These are phyloP conservation scores for Ploettnerulaceae sp. DNA, from an alignment of 2,329 filamentous ascomycete species.

Conservation along the genomic window DNA sequence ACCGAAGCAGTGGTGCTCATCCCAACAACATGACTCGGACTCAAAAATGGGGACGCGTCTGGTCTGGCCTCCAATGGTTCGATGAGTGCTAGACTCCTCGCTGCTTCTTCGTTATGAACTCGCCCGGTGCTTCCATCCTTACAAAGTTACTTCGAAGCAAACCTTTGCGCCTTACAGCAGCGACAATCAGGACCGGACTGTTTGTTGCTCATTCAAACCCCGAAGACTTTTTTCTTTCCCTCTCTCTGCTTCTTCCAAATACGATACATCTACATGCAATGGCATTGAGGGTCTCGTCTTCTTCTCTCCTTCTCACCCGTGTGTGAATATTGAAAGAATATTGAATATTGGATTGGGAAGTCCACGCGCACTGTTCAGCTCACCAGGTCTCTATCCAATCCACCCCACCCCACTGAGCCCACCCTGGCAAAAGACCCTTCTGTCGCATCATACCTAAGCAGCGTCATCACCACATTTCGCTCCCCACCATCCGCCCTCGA, in stretches of 20 bases:
- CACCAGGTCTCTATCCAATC: neutral
- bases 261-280: neutral
- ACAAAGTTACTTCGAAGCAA: neutral
- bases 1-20: too few species aligned
- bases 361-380: slow-evolving; percentile 1
- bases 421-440: neutral
- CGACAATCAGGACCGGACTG: neutral
- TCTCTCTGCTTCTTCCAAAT: neutral
- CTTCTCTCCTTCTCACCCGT: neutral
- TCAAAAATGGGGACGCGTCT: too few species aligned
- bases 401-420: neutral
- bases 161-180: neutral
- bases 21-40: too few species aligned
- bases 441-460: slow-evolving; percentile 14
- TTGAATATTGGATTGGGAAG: neutral
- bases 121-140: neutral
- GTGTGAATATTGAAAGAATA: neutral
- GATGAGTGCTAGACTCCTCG: too few species aligned
- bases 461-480: slow-evolving; percentile 14
- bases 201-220: neutral
- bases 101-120: too few species aligned
- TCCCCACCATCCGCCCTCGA: slow-evolving; percentile 16
- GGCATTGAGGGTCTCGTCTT: neutral
- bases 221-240: neutral
- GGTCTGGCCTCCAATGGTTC: too few species aligned